A percentile compares a stretch with the other conserved stretches of the same genome.
These are phyloP conservation scores for Gossypium ekmanianum DNA, from an alignment of 345 rosid species.

Conservation along the genomic window DNA sequence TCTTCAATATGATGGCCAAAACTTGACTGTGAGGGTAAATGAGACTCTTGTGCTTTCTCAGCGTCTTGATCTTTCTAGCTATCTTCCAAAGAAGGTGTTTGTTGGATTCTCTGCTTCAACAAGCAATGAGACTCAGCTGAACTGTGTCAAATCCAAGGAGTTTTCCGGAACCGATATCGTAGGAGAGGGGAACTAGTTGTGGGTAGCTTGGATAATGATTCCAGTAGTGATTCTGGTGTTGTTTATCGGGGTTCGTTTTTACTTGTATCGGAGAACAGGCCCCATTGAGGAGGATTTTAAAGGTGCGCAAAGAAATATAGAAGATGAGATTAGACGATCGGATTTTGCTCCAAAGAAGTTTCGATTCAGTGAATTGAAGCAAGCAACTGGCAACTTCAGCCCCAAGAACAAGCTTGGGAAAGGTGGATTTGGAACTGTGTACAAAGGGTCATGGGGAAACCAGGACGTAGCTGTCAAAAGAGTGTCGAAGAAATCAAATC, in stretches of 20 bases:
- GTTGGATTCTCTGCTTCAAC: conserved; percentile 70
- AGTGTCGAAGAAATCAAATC: background rate
- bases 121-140: conserved; percentile 30
- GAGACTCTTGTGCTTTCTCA: conserved; percentile 30
- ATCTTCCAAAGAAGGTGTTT: conserved; percentile 46
- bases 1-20: conserved; percentile 45
- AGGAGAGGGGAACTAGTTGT: conserved; percentile 7
- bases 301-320: background rate
- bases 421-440: background rate
- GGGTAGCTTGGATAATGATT: conserved; percentile 31
- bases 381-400: background rate
- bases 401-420: background rate
- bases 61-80: conserved; percentile 39
- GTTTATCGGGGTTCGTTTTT: conserved; percentile 4
- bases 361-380: background rate
- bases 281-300: background rate
- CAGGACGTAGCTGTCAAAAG: background rate
- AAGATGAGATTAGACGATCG: background rate
- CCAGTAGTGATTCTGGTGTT: conserved; percentile 15
- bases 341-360: background rate
- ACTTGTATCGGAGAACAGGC: conserved; percentile 32
- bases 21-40: conserved; percentile 30
- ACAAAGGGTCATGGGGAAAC: background rate
- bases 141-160: conserved; percentile 57
- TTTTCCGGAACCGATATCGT: conserved; percentile 37